Base-by-base conservation (phyloP, 371 early-diverging fungal species). In the Mucor plumbeus region DNA sequence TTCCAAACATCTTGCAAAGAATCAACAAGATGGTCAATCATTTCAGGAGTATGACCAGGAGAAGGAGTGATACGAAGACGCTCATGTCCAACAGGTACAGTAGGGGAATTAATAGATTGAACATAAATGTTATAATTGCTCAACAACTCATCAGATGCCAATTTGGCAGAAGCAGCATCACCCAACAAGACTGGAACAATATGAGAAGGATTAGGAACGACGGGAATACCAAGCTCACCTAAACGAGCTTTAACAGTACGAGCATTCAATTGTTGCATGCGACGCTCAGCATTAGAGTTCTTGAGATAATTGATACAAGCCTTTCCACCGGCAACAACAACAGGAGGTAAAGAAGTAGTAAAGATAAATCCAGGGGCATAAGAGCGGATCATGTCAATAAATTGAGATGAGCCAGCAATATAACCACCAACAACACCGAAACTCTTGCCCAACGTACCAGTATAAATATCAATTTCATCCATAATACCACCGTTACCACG, bases 351-450 rank as follows among this genome's bases (percentile, higher is more conserved):
- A 19, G 98, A 97, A 7, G 99, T 99, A 64, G 99, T 99, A 78
- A 99, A 99, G 77, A 99, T 99, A 82, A 99, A 99, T 44, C 99
- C 99, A 41, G 98, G 98, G 9, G 99, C 99, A 77, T 98, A 99
- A 31, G 95, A 95, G 65, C 99, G 95, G 58, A 99, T 90, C 94
- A 97, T 93, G 78, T 99, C 99, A 36, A 98, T 93, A 41, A 97
- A 84, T 26, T 82, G 73, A 43, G 96, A 91, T 14, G 94, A 94
- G 33, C 86, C 97, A 34, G 97, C 98, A 80, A 97, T 94, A 79
- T 98, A 99, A 50, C 99, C 99, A 68, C 99, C 99, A 44, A 99
- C 98, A 38, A 97, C 93, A 69, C 99, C 99, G 79, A 87, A 99
- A 14, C 97, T 98, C 79, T 99, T 99, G 76, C 98, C 99, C 19